These are phyloP conservation scores for Dactylellina cionopaga DNA, from an alignment of 2,329 filamentous ascomycete genomes.

Conservation along the genomic window DNA sequence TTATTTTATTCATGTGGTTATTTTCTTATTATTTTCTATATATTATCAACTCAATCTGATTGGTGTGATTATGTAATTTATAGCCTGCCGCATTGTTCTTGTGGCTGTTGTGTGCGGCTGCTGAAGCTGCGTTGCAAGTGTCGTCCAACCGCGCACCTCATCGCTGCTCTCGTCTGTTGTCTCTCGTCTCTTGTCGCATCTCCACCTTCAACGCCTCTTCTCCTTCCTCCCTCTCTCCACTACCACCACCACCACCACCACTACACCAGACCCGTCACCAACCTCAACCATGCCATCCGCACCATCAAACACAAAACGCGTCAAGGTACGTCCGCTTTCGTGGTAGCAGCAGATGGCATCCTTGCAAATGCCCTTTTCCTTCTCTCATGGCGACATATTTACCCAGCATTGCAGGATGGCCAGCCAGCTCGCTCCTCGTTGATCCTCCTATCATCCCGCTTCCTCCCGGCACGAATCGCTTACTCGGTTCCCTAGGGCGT, in stretches of 20 bases:
- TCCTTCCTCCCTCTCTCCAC: not conserved
- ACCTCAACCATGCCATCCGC: constrained; percentile 33
- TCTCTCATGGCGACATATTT: not conserved
- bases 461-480: not conserved
- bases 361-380: constrained; percentile 1
- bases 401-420: constrained; percentile 10
- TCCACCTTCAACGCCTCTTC: not conserved
- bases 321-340: constrained; percentile 44
- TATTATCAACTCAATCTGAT: no score
- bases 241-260: not conserved
- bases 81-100: no score
- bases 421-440: not conserved
- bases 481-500: constrained; percentile 46
- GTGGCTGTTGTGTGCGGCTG: not conserved
- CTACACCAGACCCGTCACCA: no score
- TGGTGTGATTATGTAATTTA: no score
- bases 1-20: no score
- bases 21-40: no score
- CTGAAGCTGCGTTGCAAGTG: not conserved
- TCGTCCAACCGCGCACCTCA: not conserved
- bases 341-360: not conserved
- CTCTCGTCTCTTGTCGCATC: no score
- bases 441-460: constrained; percentile 28
- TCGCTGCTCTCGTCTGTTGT: constrained; percentile 10
- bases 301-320: constrained; percentile 50